Evolutionary conservation across 2,329 filamentous ascomycete species (phyloP).

Genomic region (Pseudocercospora crystallina): DNA sequence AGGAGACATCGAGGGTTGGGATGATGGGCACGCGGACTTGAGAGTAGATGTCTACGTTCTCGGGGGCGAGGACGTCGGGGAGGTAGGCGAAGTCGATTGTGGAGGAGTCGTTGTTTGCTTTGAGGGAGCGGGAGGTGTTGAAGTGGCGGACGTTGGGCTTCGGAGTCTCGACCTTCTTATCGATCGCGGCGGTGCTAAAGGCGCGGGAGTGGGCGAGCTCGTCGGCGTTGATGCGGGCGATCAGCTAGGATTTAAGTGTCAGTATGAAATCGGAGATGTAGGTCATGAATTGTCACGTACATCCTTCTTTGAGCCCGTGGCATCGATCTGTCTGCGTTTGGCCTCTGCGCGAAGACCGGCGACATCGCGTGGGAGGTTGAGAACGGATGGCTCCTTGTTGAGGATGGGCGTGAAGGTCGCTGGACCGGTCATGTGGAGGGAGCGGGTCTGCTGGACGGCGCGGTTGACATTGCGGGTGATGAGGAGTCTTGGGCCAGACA

Average conservation of each 20-base stretch:
- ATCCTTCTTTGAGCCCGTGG: constrained; percentile 51
- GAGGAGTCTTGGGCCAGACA: constrained; percentile 45
- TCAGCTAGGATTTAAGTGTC: constrained; percentile 41
- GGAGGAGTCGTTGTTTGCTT: constrained; percentile 58
- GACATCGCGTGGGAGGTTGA: constrained; percentile 53
- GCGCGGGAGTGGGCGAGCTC: constrained; percentile 54
- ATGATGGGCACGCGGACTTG: constrained; percentile 35
- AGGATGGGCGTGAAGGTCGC: constrained; percentile 54
- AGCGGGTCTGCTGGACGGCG: constrained; percentile 43
- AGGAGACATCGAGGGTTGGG: constrained; percentile 22
- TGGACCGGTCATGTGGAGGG: constrained; percentile 61
- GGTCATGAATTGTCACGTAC: constrained; percentile 31
- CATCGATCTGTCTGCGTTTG: constrained; percentile 49
- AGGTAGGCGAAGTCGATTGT: constrained; percentile 65
- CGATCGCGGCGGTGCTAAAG: constrained; percentile 53
- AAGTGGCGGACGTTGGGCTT: constrained; percentile 50
- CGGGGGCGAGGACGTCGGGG: constrained; percentile 41
- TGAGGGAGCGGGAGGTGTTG: constrained; percentile 60
- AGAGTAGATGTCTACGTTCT: constrained; percentile 19
- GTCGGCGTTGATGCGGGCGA: constrained; percentile 54
- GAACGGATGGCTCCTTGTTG: constrained; percentile 51
- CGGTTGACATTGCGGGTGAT: constrained; percentile 43
- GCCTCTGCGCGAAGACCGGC: constrained; percentile 54
- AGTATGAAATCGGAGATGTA: background rate
- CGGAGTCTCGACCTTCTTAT: constrained; percentile 34